These are phyloP conservation scores for Eucalyptus viminalis DNA, from an alignment of 345 rosid species.

Conservation along the genomic window DNA sequence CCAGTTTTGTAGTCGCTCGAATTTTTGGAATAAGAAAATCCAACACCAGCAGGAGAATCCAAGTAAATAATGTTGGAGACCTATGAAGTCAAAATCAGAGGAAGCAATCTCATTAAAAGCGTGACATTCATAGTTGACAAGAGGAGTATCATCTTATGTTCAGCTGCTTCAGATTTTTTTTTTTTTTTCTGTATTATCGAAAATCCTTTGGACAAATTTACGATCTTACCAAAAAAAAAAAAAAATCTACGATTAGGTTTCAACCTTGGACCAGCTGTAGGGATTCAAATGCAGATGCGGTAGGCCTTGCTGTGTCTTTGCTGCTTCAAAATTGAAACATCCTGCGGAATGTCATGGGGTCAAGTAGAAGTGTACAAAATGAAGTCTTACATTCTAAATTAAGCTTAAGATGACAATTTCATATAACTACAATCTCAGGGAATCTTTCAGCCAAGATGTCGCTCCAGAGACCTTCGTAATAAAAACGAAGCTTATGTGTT, in stretches of 20 bases:
- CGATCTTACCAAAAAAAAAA: neutral
- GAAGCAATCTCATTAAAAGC: neutral
- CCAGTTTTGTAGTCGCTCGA: conserved; percentile 42
- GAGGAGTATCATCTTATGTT: neutral
- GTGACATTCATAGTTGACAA: neutral
- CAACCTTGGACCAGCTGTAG: conserved; percentile 94
- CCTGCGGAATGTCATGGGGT: conserved; percentile 23
- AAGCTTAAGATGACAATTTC: neutral
- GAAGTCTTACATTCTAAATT: neutral
- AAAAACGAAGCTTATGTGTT: neutral
- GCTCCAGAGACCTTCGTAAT: neutral
- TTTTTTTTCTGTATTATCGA: neutral
- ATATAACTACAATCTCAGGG: neutral
- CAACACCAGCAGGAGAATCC: conserved; percentile 93
- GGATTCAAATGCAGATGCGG: conserved; percentile 62
- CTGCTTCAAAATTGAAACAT: conserved; percentile 67
- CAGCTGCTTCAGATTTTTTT: neutral
- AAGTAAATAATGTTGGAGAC: conserved; percentile 72
- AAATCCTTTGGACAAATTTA: neutral
- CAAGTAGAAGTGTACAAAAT: neutral
- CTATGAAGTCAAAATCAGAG: conserved; percentile 12
- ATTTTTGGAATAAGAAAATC: conserved; percentile 59
- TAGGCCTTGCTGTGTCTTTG: conserved; percentile 6
- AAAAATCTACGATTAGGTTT: neutral
- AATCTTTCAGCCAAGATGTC: neutral